Evolutionary conservation across 768 basidiomycete genomes (phyloP).

Genomic region (Pulveroboletus sp.): DNA sequence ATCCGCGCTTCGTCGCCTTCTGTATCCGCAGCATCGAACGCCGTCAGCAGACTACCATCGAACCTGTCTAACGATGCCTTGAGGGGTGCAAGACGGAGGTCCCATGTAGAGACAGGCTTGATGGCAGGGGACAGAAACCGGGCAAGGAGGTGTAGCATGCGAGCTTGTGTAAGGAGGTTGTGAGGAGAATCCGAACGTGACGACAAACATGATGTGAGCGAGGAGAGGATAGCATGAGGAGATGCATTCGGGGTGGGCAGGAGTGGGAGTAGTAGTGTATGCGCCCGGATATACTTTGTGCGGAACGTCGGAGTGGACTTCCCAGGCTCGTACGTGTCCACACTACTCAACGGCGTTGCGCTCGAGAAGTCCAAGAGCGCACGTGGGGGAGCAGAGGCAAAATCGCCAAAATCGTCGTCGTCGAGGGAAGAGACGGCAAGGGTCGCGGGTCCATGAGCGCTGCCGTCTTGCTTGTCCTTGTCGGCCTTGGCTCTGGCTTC

Average conservation of each 20-base stretch:
- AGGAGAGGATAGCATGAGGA: conserved; percentile 62
- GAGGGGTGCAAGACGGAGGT: conserved; percentile 56
- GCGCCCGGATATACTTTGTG: conserved; percentile 61
- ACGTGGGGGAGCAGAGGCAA: conserved; percentile 44
- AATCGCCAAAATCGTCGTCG: conserved; percentile 90
- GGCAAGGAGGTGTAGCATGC: conserved; percentile 65
- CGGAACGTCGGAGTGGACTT: conserved; percentile 36
- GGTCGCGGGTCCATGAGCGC: conserved; percentile 51
- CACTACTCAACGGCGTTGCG: conserved; percentile 6
- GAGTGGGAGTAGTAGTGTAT: conserved; percentile 58
- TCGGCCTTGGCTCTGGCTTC: conserved; percentile 42
- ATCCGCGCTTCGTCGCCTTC: conserved; percentile 68
- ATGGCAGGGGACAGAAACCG: conserved; percentile 67
- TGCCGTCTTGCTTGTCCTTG: conserved; percentile 26
- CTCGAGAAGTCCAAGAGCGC: conserved; percentile 19
- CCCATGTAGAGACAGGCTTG: conserved; percentile 69
- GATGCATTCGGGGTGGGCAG: conserved; percentile 53
- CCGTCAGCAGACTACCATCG: conserved; percentile 78
- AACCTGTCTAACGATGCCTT: conserved; percentile 82
- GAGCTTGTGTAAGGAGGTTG: conserved; percentile 54
- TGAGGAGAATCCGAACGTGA: conserved; percentile 31
- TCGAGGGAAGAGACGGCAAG: conserved; percentile 43
- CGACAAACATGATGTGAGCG: conserved; percentile 39
- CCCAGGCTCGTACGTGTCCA: conserved; percentile 18
- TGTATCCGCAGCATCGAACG: conserved; percentile 84